Base-by-base conservation (phyloP, 176 grass and related monocot species). In the Echinochloa phyllopogon region DNA sequence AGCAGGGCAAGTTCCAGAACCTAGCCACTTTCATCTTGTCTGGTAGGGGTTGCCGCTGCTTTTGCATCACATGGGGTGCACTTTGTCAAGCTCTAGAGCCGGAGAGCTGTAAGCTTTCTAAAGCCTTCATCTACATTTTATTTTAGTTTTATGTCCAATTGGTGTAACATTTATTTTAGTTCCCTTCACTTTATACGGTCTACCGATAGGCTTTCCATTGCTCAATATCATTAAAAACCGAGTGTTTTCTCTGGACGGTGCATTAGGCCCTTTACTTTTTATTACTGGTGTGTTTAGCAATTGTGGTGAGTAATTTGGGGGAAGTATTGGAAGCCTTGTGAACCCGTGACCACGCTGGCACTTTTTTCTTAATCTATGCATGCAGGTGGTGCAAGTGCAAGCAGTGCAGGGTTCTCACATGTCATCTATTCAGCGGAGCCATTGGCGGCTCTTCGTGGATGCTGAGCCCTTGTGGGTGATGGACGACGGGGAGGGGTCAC, bases 321-420 rank as follows among this genome's bases (percentile, higher is more conserved):
- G 15, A 79, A 60, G 21, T 43, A 38, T 60, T 65, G 65, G 75
- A 21, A 37, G 3, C 38, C 56, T 84, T 88, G 52, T 81, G 61
- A 81, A n/a, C n/a, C n/a, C n/a, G n/a, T n/a, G n/a, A n/a, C 40
- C 2, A 24, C 43, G 72, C 0, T 69, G 48, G 38, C 88, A 17
- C 23, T 83, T 47, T 88, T 25, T 83, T 58, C n/a, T 88, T n/a
- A n/a, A 15, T 29, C 72, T 43, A 44, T 87, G 47, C 86, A n/a
- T 59, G 49, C 49, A 98, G 96, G 85, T 98, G 27, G 96, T 93
- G 42, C 96, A 95, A 82, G 89, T 98, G n/a, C n/a, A n/a, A n/a
- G n/a, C n/a, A n/a, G n/a, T n/a, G n/a, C n/a, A n/a, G n/a, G n/a
- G n/a, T n/a, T n/a, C n/a, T n/a, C n/a, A n/a, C n/a, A n/a, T n/a